These are phyloP conservation scores for Hortiboletus campestris DNA, from an alignment of 768 basidiomycete species.

Conservation along the genomic window DNA sequence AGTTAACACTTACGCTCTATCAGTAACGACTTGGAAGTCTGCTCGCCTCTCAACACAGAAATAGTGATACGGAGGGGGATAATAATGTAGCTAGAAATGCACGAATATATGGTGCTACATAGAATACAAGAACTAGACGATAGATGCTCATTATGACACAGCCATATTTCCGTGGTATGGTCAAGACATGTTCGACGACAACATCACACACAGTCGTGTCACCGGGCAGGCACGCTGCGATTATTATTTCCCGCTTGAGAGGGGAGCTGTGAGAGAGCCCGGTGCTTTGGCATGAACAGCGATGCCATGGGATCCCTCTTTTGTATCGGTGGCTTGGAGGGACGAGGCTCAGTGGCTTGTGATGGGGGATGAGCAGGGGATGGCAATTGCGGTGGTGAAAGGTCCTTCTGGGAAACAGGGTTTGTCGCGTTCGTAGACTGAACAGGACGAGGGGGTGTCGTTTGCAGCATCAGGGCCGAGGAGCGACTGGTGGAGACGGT, in stretches of 20 bases:
- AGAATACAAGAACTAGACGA: constrained; percentile 10
- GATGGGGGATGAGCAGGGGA: constrained; percentile 13
- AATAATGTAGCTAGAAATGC: constrained; percentile 6
- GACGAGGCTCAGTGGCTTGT: constrained; percentile 27
- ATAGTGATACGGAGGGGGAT: constrained; percentile 5
- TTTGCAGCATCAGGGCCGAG: constrained; percentile 10
- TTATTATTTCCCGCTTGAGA: constrained; percentile 28
- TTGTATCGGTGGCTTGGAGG: constrained; percentile 37
- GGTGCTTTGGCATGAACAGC: constrained; percentile 75
- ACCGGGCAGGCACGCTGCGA: constrained; percentile 23
- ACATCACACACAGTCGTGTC: constrained; percentile 3
- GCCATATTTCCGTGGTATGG: neutral
- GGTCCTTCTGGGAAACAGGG: constrained; percentile 12
- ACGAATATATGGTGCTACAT: constrained; percentile 15
- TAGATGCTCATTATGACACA: constrained; percentile 6
- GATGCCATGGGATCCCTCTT: constrained; percentile 65
- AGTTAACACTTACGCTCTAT: constrained; percentile 1
- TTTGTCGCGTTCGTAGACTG: constrained; percentile 22
- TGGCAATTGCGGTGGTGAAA: constrained; percentile 32
- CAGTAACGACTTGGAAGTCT: neutral
- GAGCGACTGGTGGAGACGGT: constrained; percentile 44
- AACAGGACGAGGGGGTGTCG: constrained; percentile 30
- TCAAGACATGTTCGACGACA: neutral
- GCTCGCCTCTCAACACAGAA: neutral
- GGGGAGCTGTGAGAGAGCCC: constrained; percentile 55